Percentiles rank a stretch among this genome's conserved stretches.
phyloP scores from a whole-genome alignment of 108 stramenopile species.

The Pseudonitzschia delicatissima region DNA sequence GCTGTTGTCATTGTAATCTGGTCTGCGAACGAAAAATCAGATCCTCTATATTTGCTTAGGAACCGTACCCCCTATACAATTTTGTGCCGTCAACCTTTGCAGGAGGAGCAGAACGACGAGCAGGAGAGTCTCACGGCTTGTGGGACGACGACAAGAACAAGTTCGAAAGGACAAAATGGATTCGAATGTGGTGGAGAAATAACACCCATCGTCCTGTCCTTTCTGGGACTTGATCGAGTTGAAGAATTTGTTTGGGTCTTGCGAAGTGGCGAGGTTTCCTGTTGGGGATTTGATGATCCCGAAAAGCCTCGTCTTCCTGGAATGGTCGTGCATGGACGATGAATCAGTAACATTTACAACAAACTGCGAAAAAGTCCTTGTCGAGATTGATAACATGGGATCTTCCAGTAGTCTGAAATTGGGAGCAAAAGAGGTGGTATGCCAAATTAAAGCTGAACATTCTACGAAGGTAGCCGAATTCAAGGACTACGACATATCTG shows the following conservation, averaged over 20 bases:
- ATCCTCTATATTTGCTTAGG: conserved; percentile 66
- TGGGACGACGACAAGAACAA: background rate
- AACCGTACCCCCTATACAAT: conserved; percentile 59
- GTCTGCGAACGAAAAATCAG: conserved; percentile 61
- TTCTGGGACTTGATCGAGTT: conserved; percentile 35
- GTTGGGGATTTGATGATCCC: conserved; percentile 83
- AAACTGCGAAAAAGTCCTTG: conserved; percentile 22
- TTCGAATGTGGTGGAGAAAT: conserved; percentile 49
- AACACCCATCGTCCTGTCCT: conserved; percentile 38
- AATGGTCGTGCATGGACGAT: conserved; percentile 58
- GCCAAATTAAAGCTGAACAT: conserved; percentile 62
- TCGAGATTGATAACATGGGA: conserved; percentile 76
- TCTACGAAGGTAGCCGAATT: conserved; percentile 80
- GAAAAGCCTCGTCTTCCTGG: conserved; percentile 70
- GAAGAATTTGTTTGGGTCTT: conserved; percentile 75
- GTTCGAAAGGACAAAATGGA: conserved; percentile 11
- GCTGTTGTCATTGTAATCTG: conserved; percentile 76
- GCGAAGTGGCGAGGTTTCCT: conserved; percentile 44
- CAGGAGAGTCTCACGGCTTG: conserved; percentile 1
- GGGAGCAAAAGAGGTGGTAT: conserved; percentile 40
- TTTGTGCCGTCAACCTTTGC: conserved; percentile 63
- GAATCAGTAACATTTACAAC: conserved; percentile 31
- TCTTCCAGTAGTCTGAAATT: conserved; percentile 46
- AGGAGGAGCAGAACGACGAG: conserved; percentile 25
- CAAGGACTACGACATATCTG: conserved; percentile 1